A percentile compares a stretch with the other conserved stretches of the same genome.
Conservation (phyloP, 2,329 filamentous ascomycete species). For the Alternaria incomplexa region DNA sequence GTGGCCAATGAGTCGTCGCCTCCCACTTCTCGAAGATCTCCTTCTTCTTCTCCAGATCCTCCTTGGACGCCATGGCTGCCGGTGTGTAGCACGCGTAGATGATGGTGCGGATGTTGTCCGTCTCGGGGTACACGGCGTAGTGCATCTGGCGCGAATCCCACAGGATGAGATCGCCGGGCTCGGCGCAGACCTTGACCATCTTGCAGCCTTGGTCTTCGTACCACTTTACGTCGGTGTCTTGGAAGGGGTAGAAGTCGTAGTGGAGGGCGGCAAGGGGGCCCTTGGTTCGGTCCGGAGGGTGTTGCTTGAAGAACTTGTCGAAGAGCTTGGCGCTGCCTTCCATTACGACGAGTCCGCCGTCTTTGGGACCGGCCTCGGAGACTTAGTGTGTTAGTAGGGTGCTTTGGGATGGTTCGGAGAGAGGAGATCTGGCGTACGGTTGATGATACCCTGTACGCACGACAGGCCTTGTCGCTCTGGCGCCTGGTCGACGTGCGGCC, state of each 20-base stretch:
- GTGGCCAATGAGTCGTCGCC: constrained; percentile 27
- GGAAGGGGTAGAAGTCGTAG: constrained; percentile 47
- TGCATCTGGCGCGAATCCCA: constrained; percentile 59
- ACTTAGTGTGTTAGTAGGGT: constrained; percentile 6
- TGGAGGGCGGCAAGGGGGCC: constrained; percentile 10
- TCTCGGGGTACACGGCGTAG: constrained; percentile 32
- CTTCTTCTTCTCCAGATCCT: constrained; percentile 23
- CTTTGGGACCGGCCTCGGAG: constrained; percentile 46
- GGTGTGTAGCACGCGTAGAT: constrained; percentile 27
- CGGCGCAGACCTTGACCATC: constrained; percentile 49
- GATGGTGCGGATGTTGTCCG: constrained; percentile 17
- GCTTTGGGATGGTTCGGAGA: neutral
- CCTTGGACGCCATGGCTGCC: constrained; percentile 15
- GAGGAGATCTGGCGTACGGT: constrained; percentile 46
- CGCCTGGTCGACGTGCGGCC: constrained; percentile 56
- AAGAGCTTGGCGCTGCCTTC: constrained; percentile 51
- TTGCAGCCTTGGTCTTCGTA: constrained; percentile 50
- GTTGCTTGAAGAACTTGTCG: constrained; percentile 11
- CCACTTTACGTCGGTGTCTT: constrained; percentile 51
- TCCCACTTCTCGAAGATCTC: constrained; percentile 16
- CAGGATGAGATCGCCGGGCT: constrained; percentile 54
- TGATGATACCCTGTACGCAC: constrained; percentile 55
- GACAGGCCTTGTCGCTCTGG: constrained; percentile 45
- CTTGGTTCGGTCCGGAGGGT: constrained; percentile 21
- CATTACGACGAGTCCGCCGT: constrained; percentile 56